These are phyloP conservation scores for Pichia inconspicua DNA, from an alignment of 1,139 yeast species.

Conservation along the genomic window DNA sequence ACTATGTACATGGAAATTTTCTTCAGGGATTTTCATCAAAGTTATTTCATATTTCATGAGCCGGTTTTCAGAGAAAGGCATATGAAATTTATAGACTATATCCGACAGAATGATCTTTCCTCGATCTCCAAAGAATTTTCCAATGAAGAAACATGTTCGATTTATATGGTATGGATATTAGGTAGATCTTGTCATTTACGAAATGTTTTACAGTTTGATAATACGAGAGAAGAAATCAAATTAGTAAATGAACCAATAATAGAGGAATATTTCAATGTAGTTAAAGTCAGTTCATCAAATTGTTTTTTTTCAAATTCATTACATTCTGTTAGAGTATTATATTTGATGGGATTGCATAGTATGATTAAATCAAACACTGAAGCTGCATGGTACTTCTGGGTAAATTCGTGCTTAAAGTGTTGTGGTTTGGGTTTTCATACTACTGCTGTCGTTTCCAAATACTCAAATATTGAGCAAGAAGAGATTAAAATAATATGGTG, in stretches of 20 bases:
- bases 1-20: constrained; percentile 27
- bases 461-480: constrained; percentile 19
- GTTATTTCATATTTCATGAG: constrained; percentile 29
- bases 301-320: constrained; percentile 30
- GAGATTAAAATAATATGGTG: constrained; percentile 26
- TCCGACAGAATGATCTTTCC: constrained; percentile 6
- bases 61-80: constrained; percentile 22
- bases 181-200: constrained; percentile 21
- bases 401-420: constrained; percentile 33
- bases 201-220: background rate
- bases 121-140: constrained; percentile 2
- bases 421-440: constrained; percentile 33
- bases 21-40: constrained; percentile 30
- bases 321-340: constrained; percentile 30
- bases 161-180: constrained; percentile 32
- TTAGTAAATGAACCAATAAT: constrained; percentile 7
- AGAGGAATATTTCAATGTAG: constrained; percentile 25
- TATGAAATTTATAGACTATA: constrained; percentile 21
- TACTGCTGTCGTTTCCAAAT: constrained; percentile 20
- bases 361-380: constrained; percentile 32
- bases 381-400: constrained; percentile 32
- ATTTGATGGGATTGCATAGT: constrained; percentile 29
- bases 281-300: constrained; percentile 30
- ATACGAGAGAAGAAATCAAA: constrained; percentile 1
- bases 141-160: constrained; percentile 27